Percentiles rank a stretch among this genome's conserved stretches.
Conservation (phyloP, 2,329 filamentous ascomycete genomes). For the Dactylellina leptospora region DNA sequence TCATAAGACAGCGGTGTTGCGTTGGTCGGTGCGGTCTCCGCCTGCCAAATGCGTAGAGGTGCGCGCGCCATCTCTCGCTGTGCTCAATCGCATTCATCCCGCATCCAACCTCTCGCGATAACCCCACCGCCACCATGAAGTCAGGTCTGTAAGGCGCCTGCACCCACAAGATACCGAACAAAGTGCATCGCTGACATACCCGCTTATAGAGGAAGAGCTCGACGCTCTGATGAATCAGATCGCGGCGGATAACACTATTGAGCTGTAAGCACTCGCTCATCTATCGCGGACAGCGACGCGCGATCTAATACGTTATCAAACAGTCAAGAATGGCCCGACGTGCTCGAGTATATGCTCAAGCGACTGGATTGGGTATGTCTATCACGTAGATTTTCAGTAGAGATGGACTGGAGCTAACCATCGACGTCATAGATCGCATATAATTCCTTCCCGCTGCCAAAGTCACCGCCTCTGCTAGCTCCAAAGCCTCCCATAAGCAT, state of each 20-base stretch:
- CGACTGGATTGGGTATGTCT: slow-evolving; percentile 37
- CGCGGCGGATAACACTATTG: slow-evolving; percentile 35
- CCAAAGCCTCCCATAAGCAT: slow-evolving; percentile 44
- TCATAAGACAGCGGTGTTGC: too few species aligned
- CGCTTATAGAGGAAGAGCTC: slow-evolving; percentile 40
- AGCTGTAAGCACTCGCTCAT: slow-evolving; percentile 19
- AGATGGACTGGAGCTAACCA: slow-evolving; percentile 1
- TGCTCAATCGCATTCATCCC: too few species aligned
- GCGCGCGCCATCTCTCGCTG: too few species aligned
- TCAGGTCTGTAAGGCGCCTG: slow-evolving; percentile 49
- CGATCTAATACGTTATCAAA: slow-evolving; percentile 10
- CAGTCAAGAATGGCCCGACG: slow-evolving; percentile 45
- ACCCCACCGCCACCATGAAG: slow-evolving; percentile 27
- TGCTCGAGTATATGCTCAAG: slow-evolving; percentile 49
- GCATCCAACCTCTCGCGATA: neutral
- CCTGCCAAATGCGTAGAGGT: too few species aligned
- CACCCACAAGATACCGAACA: neutral
- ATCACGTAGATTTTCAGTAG: neutral
- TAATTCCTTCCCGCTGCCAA: slow-evolving; percentile 51
- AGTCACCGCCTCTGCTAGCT: slow-evolving; percentile 33
- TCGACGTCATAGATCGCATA: slow-evolving; percentile 35
- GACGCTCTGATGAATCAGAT: slow-evolving; percentile 45
- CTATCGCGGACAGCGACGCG: neutral
- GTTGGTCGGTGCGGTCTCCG: too few species aligned
- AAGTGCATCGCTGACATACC: slow-evolving; percentile 6